Evolutionary conservation across 257 asterid genomes (phyloP).

Genomic region (Scutellaria baicalensis): DNA sequence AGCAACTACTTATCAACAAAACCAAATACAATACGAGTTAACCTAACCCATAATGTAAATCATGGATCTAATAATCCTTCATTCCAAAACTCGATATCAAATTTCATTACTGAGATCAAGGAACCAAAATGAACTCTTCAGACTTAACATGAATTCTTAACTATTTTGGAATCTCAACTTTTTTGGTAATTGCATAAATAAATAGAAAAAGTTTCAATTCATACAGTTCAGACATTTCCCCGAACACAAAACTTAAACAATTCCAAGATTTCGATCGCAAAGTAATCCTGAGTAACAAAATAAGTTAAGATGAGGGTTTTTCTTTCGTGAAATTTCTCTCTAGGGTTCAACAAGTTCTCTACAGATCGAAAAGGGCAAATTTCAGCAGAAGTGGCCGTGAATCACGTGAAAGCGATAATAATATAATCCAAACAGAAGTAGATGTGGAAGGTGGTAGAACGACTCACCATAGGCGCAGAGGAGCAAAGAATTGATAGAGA

Average conservation of each 20-base stretch:
- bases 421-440: neutral
- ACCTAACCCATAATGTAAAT: neutral
- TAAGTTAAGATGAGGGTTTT: neutral
- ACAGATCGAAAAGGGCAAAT: neutral
- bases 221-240: neutral
- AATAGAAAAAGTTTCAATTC: neutral
- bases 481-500: slow-evolving; percentile 14
- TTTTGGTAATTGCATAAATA: neutral
- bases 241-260: neutral
- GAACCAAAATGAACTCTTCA: neutral
- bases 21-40: neutral
- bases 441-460: neutral
- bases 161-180: neutral
- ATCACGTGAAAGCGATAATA: neutral
- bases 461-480: slow-evolving; percentile 31
- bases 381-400: neutral
- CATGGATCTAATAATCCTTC: neutral
- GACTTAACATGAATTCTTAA: neutral
- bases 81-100: neutral
- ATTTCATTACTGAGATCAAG: neutral
- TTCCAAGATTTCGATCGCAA: neutral
- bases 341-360: neutral
- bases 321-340: neutral
- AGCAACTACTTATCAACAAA: neutral
- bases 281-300: slow-evolving; percentile 1